Evolutionary conservation across 306 rosid species (phyloP), one percentile per base, ranked within the genome.

Genomic region (Fragaria vesca): DNA sequence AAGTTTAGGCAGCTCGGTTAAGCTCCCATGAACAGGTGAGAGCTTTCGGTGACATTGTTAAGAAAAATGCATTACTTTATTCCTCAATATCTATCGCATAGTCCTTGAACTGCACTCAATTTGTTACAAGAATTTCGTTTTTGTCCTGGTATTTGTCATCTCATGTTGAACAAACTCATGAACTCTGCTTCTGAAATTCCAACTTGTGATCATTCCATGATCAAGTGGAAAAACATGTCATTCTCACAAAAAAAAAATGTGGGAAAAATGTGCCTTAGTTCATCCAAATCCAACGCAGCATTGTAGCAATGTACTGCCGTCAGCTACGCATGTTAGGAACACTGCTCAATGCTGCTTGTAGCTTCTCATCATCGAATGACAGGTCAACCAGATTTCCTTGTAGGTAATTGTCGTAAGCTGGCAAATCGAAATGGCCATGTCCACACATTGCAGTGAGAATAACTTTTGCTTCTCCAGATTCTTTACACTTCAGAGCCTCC

Each of bases 391-490:
- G 90, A n/a, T 82, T 75, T 11, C 98, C 98, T 75, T 86, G 97
- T 79, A 94, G 86, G 72, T 89, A 94, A 79, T 88, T 92, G 69
- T 90, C 98, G 71, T 94, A 90, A 76, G 97, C 86, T 66, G 97
- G 79, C 42, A 94, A 75, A 69, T 92, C 98, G 76, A 94, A 94
- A 85, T 94, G 97, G 32, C 97, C 98, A 81, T 94, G 98, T 72
- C 97, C 98, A 75, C 98, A 89, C 97, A 94, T 89, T 71, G 97
- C 98, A 51, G 95, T 92, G 77, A 94, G 89, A 82, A 94, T 92
- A 70, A 94, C 97, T 85, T 92, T 94, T 18, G 92, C 87, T 81
- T 94, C 97, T 71, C 97, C 97, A 0, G 85, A 86, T 66, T 92
- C 95, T 78, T 74, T 87, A 67, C 98, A 94, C 12, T 70, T 85